Conservation (phyloP, 768 basidiomycete genomes). For the Austroboletus eburneus region DNA sequence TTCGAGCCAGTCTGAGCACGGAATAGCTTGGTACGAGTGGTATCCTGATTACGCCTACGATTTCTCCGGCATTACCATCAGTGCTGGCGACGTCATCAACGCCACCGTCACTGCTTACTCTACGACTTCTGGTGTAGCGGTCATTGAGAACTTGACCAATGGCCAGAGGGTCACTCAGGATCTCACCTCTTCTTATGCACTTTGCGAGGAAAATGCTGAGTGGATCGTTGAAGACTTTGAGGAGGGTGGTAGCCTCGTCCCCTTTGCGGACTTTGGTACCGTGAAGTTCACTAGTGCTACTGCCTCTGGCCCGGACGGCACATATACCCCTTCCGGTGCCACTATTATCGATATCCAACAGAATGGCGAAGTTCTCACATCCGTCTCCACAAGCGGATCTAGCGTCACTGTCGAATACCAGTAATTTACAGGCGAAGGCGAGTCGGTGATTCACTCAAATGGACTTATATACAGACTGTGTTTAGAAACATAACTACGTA, state of each 20-base stretch:
- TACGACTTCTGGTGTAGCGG: constrained; percentile 14
- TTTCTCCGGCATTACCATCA: constrained; percentile 13
- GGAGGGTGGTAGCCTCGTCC: constrained; percentile 1
- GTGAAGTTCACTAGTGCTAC: constrained; percentile 12
- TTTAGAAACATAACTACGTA: no score
- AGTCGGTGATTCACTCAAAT: neutral
- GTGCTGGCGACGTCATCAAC: constrained; percentile 13
- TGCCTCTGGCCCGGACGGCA: constrained; percentile 6
- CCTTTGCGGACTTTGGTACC: constrained; percentile 18
- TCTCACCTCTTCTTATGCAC: constrained; percentile 10
- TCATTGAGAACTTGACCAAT: no score
- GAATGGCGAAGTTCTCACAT: constrained; percentile 7
- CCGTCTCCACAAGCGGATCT: constrained; percentile 2
- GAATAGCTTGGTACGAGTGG: constrained; percentile 25
- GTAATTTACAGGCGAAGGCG: neutral
- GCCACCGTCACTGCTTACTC: constrained; percentile 14
- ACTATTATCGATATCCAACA: constrained; percentile 12
- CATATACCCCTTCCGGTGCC: constrained; percentile 11
- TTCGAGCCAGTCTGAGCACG: neutral
- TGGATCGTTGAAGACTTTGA: constrained; percentile 23
- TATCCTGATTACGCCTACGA: constrained; percentile 12
- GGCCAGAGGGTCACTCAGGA: constrained; percentile 2
- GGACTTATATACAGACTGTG: neutral
- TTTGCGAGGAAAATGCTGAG: constrained; percentile 17
- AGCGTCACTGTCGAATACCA: constrained; percentile 6